A percentile compares a stretch with the other conserved stretches of the same genome.
phyloP scores from a whole-genome alignment of 2,329 filamentous ascomycete species.

The Colletotrichum melonis region DNA sequence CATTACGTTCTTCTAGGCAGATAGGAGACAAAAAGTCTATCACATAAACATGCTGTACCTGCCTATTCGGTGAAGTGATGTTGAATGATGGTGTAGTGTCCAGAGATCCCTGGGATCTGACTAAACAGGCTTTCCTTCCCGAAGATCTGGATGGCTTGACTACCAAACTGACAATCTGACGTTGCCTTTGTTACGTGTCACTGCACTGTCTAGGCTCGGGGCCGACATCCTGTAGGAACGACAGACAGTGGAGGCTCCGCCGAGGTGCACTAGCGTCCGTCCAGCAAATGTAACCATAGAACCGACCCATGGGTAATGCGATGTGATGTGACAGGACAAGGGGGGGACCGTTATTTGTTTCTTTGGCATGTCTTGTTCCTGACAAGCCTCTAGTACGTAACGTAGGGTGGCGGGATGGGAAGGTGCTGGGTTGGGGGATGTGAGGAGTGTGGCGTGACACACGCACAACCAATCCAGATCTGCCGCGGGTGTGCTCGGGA shows the following conservation, averaged over 20 bases:
- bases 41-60: background rate
- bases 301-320: background rate
- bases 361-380: background rate
- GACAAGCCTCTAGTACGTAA: background rate
- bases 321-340: background rate
- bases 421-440: background rate
- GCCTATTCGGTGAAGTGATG: background rate
- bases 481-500: background rate
- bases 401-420: background rate
- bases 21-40: constrained; percentile 19
- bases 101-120: background rate
- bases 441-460: background rate
- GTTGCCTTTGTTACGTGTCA: background rate
- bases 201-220: background rate
- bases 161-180: background rate
- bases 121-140: background rate
- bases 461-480: background rate
- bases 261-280: constrained; percentile 1
- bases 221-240: background rate
- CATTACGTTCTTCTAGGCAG: constrained; percentile 15
- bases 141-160: constrained; percentile 2
- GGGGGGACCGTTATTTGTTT: background rate
- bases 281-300: background rate
- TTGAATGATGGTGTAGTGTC: background rate
- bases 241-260: background rate